These are phyloP conservation scores for Pelargonium myrrhifolium DNA, from an alignment of 441 rosid genomes.

Conservation along the genomic window DNA sequence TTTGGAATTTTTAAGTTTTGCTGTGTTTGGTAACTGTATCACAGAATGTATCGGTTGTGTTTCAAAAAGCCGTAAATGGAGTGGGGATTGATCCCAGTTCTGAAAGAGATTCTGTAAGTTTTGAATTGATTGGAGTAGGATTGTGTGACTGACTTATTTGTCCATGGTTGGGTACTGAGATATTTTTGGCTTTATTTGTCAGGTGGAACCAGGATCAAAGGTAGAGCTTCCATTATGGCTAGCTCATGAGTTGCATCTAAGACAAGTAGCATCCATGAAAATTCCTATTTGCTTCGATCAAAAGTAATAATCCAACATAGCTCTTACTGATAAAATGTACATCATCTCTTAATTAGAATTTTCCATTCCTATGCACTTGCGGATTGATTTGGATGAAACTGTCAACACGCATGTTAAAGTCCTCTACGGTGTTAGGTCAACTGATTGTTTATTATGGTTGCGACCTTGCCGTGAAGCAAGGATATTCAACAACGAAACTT, in stretches of 20 bases:
- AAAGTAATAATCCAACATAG: conserved; percentile 35
- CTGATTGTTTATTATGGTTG: not conserved
- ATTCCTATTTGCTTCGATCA: conserved; percentile 73
- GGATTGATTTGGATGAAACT: not conserved
- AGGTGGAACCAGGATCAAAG: conserved; percentile 81
- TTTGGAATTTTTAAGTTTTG: not conserved
- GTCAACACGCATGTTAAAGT: not conserved
- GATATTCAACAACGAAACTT: not conserved
- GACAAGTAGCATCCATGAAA: conserved; percentile 56
- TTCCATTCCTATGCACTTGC: not conserved
- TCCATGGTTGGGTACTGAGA: not conserved
- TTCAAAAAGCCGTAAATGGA: conserved; percentile 59
- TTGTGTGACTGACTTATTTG: not conserved
- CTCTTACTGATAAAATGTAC: not conserved
- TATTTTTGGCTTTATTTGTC: conserved; percentile 6
- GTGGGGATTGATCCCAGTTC: conserved; percentile 77
- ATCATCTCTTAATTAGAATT: not conserved
- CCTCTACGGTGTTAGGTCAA: not conserved
- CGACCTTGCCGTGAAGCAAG: not conserved
- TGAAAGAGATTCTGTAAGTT: conserved; percentile 55
- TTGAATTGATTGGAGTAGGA: not conserved
- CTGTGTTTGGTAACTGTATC: conserved; percentile 1
- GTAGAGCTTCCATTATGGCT: conserved; percentile 89
- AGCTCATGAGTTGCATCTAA: conserved; percentile 54
- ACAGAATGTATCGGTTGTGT: conserved; percentile 63